Conservation (phyloP, 495 filamentous ascomycete genomes). For the Parathielavia hyrcaniae region DNA sequence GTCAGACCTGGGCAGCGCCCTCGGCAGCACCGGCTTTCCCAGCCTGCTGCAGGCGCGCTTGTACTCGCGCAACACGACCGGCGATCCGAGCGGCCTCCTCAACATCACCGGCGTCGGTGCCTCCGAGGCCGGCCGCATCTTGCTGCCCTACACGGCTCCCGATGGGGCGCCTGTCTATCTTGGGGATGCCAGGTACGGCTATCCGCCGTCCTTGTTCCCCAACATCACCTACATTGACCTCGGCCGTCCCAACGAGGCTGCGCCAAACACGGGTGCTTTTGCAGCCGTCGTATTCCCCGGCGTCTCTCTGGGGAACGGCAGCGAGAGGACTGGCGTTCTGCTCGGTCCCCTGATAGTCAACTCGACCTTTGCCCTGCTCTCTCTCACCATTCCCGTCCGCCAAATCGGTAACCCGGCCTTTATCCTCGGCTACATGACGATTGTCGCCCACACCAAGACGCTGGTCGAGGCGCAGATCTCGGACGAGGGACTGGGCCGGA, state of each 20-base stretch:
- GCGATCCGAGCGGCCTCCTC: conserved; percentile 47
- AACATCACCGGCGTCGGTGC: conserved; percentile 50
- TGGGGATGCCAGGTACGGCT: conserved; percentile 55
- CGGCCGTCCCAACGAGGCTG: conserved; percentile 32
- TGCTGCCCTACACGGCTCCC: conserved; percentile 50
- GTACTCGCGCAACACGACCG: conserved; percentile 58
- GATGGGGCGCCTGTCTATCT: conserved; percentile 55
- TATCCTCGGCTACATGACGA: conserved; percentile 69
- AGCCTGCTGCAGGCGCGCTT: conserved; percentile 60
- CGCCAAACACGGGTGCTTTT: conserved; percentile 36
- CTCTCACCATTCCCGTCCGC: conserved; percentile 68
- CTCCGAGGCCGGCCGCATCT: conserved; percentile 34
- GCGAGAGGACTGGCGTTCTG: conserved; percentile 48
- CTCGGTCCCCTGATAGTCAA: conserved; percentile 67
- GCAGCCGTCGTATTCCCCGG: conserved; percentile 43
- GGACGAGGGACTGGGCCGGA: conserved; percentile 59
- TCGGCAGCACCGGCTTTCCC: conserved; percentile 46
- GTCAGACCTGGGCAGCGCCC: conserved; percentile 56
- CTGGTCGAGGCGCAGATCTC: conserved; percentile 54
- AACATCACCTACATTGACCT: conserved; percentile 58
- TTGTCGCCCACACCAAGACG: conserved; percentile 57
- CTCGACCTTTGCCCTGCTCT: conserved; percentile 64
- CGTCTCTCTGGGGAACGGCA: conserved; percentile 47
- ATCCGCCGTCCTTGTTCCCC: conserved; percentile 62
- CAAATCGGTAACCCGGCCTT: conserved; percentile 52